Conservation (phyloP, 306 rosid genomes). For the Prunus campanulata region DNA sequence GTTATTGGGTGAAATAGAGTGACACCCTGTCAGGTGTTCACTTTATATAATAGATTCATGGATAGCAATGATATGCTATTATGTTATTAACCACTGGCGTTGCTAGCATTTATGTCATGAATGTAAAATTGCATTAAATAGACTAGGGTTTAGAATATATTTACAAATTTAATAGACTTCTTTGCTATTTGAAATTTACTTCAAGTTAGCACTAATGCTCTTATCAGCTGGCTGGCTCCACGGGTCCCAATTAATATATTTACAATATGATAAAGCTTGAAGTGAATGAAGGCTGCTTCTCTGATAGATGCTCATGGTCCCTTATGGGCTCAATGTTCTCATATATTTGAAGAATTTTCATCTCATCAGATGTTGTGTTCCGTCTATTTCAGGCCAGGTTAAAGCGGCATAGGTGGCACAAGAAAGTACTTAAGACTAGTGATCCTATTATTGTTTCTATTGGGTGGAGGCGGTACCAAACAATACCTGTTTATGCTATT, state of each 20-base stretch:
- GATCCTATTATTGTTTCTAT: conserved; percentile 86
- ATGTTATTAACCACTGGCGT: background rate
- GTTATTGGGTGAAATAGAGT: too few relatives aligned
- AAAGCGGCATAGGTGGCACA: conserved; percentile 95
- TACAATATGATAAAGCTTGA: background rate
- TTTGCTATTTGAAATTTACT: background rate
- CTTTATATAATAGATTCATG: too few relatives aligned
- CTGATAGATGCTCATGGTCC: background rate
- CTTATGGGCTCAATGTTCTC: background rate
- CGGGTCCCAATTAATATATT: background rate
- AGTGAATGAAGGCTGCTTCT: background rate
- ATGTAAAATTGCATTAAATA: too few relatives aligned
- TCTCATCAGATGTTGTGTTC: background rate
- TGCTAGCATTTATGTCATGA: background rate
- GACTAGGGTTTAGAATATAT: too few relatives aligned
- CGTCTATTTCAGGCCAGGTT: conserved; percentile 64
- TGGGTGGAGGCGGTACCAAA: conserved; percentile 99
- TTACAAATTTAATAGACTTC: background rate
- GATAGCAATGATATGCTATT: too few relatives aligned
- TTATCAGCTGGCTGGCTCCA: background rate
- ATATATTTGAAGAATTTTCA: background rate
- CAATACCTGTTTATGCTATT: conserved; percentile 80
- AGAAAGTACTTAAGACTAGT: conserved; percentile 80
- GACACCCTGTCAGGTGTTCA: too few relatives aligned
- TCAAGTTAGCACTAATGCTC: background rate